A percentile compares a stretch with the other conserved stretches of the same genome.
Conservation (phyloP, 352 stramenopile genomes). For the Globisporangium sylvaticum region DNA sequence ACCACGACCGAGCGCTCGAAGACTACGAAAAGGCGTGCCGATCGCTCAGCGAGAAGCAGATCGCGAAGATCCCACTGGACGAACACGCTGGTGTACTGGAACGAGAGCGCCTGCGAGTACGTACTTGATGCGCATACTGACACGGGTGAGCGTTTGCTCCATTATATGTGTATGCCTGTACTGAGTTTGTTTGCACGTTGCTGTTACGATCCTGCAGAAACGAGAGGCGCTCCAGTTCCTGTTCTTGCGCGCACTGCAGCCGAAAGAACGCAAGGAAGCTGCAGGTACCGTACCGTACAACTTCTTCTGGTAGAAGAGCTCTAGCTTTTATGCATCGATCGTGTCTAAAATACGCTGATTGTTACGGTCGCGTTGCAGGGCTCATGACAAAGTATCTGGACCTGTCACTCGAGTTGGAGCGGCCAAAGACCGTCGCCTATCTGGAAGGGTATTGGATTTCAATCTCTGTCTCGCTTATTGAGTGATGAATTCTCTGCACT, state of each 20-base stretch:
- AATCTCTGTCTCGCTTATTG: background rate
- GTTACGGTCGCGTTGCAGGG: slow-evolving; percentile 15
- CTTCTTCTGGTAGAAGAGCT: background rate
- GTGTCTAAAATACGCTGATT: no score
- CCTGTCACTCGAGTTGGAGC: slow-evolving; percentile 24
- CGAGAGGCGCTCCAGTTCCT: slow-evolving; percentile 46
- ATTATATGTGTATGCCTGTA: background rate
- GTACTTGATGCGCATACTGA: no score
- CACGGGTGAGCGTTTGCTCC: no score
- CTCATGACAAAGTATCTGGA: slow-evolving; percentile 31
- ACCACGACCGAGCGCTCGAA: slow-evolving; percentile 44
- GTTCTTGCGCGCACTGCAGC: slow-evolving; percentile 33
- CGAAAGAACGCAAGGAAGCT: slow-evolving; percentile 33
- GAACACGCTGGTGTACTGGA: slow-evolving; percentile 30
- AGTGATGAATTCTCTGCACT: background rate
- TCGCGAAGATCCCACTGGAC: slow-evolving; percentile 24
- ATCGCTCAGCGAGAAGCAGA: slow-evolving; percentile 32
- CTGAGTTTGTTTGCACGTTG: background rate
- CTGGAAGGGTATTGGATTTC: slow-evolving; percentile 28
- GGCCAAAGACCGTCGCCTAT: slow-evolving; percentile 28
- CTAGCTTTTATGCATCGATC: background rate
- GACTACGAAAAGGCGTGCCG: slow-evolving; percentile 45
- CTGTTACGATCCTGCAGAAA: background rate
- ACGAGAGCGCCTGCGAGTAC: slow-evolving; percentile 38
- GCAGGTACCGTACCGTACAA: slow-evolving; percentile 17